phyloP scores from a whole-genome alignment of 2,329 filamentous ascomycete genomes.

The Metarhizium humberi region DNA sequence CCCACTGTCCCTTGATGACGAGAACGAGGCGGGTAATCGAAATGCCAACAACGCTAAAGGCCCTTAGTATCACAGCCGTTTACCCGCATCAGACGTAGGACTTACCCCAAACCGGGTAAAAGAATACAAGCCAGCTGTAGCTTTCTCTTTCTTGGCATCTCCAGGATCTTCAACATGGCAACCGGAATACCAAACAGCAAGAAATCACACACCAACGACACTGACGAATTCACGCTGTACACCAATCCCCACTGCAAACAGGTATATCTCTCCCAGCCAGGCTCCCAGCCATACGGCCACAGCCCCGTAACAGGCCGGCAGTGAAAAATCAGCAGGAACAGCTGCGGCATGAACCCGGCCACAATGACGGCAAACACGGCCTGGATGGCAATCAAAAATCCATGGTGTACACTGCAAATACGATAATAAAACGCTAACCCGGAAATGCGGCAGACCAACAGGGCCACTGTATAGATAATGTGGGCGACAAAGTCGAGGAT shows the following conservation, averaged over 20 bases:
- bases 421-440: slow-evolving; percentile 43
- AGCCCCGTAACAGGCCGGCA: slow-evolving; percentile 39
- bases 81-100: neutral
- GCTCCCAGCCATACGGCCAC: slow-evolving; percentile 43
- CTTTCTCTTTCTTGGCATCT: slow-evolving; percentile 33
- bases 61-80: neutral
- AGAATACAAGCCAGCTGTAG: slow-evolving; percentile 37
- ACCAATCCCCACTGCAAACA: slow-evolving; percentile 42
- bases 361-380: slow-evolving; percentile 26
- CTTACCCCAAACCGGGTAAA: slow-evolving; percentile 38
- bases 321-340: slow-evolving; percentile 41
- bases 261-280: slow-evolving; percentile 26
- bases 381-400: slow-evolving; percentile 26
- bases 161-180: slow-evolving; percentile 35
- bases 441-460: slow-evolving; percentile 40
- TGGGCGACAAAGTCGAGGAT: slow-evolving; percentile 40
- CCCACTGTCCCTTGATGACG: slow-evolving; percentile 37
- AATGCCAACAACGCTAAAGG: slow-evolving; percentile 35
- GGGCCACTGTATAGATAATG: slow-evolving; percentile 39
- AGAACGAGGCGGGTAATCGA: slow-evolving; percentile 36
- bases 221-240: slow-evolving; percentile 38
- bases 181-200: slow-evolving; percentile 40
- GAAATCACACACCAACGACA: slow-evolving; percentile 40
- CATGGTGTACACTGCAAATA: slow-evolving; percentile 28
- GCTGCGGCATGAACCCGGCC: slow-evolving; percentile 35